Conservation (phyloP, 202 grass and related monocot genomes). For the Carex arenaria region DNA sequence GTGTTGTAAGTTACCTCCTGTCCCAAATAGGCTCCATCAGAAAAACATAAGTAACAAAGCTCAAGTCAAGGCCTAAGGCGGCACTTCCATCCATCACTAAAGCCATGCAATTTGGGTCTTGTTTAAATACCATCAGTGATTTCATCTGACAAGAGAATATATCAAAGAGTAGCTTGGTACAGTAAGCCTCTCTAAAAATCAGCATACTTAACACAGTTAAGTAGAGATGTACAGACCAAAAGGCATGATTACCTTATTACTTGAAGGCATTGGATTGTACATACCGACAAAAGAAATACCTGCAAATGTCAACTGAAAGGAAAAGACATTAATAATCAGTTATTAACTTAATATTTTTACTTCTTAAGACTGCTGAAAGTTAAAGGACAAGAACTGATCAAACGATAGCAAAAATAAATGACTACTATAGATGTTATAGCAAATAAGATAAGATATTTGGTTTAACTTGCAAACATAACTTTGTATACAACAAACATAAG, state of each 20-base stretch:
- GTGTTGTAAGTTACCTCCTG: slow-evolving; percentile 48
- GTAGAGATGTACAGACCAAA: background rate
- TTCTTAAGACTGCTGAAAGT: background rate
- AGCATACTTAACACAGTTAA: background rate
- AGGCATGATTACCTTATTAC: slow-evolving; percentile 51
- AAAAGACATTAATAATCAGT: slow-evolving; percentile 32
- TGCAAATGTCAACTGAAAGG: slow-evolving; percentile 65
- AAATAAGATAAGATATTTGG: background rate
- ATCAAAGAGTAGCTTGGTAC: background rate
- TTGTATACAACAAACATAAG: background rate
- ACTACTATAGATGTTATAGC: background rate
- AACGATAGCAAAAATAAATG: background rate
- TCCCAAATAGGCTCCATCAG: slow-evolving; percentile 99
- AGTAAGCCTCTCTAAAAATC: background rate
- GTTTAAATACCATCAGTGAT: slow-evolving; percentile 63
- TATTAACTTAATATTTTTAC: slow-evolving; percentile 15
- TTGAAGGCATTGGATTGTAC: slow-evolving; percentile 91
- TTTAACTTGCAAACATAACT: background rate
- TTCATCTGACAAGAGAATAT: slow-evolving; percentile 54
- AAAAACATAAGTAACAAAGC: slow-evolving; percentile 86
- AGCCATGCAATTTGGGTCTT: slow-evolving; percentile 82
- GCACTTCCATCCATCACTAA: slow-evolving; percentile 98
- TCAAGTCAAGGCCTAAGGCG: slow-evolving; percentile 91
- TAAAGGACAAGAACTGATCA: background rate
- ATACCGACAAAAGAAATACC: slow-evolving; percentile 80